Conservation (phyloP, 23 red algal genomes). For the Gracilaria vermiculophylla region DNA sequence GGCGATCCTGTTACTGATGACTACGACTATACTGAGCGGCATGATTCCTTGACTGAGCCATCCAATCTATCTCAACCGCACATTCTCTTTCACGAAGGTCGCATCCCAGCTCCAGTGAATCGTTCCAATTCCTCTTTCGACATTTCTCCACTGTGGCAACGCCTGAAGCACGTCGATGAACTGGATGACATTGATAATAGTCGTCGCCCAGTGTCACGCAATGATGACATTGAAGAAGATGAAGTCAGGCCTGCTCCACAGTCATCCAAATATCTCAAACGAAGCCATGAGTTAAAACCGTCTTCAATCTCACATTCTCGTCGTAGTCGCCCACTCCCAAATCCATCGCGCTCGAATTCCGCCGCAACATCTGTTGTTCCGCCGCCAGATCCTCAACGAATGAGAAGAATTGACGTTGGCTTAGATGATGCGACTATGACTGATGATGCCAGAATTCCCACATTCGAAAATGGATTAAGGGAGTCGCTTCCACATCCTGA, state of each 20-base stretch:
- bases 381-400: not conserved
- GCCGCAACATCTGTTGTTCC: not conserved
- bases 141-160: constrained; percentile 51
- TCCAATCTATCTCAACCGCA: not conserved
- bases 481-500: not conserved
- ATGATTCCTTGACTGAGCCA: not conserved
- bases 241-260: constrained; percentile 4
- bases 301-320: constrained; percentile 3
- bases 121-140: constrained; percentile 46
- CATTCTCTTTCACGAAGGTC: not conserved
- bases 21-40: constrained; percentile 39
- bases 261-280: not conserved
- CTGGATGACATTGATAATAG: constrained; percentile 26
- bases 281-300: not conserved
- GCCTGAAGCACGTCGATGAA: constrained; percentile 54
- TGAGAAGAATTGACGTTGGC: not conserved
- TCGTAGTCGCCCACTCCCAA: not conserved
- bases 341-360: not conserved
- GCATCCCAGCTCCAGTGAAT: not conserved
- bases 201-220: not conserved
- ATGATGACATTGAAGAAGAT: not conserved
- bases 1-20: constrained; percentile 24
- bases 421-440: not conserved
- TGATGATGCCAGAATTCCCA: too few relatives aligned
- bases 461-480: not conserved